A percentile compares a stretch with the other conserved stretches of the same genome.
Conservation (phyloP, 176 grass and related monocot genomes). For the Bonia amplexicaulis region DNA sequence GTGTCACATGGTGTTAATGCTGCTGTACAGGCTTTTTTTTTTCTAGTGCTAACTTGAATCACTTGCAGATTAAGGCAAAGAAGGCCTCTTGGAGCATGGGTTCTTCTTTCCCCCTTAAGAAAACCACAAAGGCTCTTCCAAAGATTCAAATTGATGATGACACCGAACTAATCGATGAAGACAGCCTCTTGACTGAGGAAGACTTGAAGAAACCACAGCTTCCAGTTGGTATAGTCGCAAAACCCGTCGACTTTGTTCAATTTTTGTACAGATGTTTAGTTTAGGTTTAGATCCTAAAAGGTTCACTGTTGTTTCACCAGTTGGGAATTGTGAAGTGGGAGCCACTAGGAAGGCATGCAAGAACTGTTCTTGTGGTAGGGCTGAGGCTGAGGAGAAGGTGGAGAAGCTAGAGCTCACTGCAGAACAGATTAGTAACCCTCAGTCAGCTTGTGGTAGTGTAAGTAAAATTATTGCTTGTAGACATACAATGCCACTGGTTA, state of each 20-base stretch:
- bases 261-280: not conserved
- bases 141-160: constrained; percentile 79
- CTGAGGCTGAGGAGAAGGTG: constrained; percentile 77
- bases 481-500: not conserved
- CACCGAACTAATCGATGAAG: constrained; percentile 84
- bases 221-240: constrained; percentile 55
- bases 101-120: constrained; percentile 82
- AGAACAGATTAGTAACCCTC: constrained; percentile 82
- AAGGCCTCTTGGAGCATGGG: constrained; percentile 82
- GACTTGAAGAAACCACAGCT: constrained; percentile 93
- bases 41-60: not conserved
- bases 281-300: constrained; percentile 4
- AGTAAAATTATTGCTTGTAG: not conserved
- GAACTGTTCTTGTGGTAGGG: constrained; percentile 91
- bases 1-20: not conserved
- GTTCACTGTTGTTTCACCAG: constrained; percentile 22
- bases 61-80: constrained; percentile 67
- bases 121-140: constrained; percentile 48
- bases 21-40: not conserved
- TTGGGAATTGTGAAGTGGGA: constrained; percentile 84
- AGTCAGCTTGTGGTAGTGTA: constrained; percentile 91
- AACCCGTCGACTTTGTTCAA: not conserved
- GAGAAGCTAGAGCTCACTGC: constrained; percentile 71
- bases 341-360: constrained; percentile 89
- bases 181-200: constrained; percentile 85